Percentiles rank a stretch among this genome's conserved stretches.
Conservation (phyloP, 176 grass and related monocot genomes). For the Bolboschoenus planiculmis region DNA sequence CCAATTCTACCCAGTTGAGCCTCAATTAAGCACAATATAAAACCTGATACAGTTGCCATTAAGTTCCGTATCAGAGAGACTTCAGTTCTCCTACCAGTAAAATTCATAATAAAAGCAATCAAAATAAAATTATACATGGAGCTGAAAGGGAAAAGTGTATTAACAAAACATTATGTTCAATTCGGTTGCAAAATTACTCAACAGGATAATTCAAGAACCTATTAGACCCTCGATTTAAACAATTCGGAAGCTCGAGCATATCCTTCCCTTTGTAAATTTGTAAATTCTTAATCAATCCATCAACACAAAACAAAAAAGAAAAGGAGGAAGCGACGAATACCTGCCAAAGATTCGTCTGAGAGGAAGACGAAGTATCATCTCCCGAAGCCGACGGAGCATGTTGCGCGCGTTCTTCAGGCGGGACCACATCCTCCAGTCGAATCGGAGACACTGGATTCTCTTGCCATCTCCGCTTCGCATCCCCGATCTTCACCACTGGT, state of each 20-base stretch:
- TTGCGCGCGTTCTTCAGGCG: not conserved
- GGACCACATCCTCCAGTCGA: constrained; percentile 7
- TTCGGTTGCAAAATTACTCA: too few species aligned
- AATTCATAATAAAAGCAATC: not conserved
- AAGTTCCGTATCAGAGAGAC: not conserved
- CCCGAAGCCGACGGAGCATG: not conserved
- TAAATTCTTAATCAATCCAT: too few species aligned
- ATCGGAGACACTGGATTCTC: constrained; percentile 17
- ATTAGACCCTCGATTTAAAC: not conserved
- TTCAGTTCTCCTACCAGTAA: not conserved
- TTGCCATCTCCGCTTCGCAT: constrained; percentile 11
- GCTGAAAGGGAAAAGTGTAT: not conserved
- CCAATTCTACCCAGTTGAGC: not conserved
- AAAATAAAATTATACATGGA: not conserved
- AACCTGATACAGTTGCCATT: not conserved
- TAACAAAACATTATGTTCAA: too few species aligned
- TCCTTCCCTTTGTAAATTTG: not conserved
- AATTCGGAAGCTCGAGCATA: not conserved
- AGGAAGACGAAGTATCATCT: not conserved
- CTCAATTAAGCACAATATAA: not conserved
- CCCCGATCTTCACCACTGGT: constrained; percentile 3
- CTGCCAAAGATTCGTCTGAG: constrained; percentile 7
- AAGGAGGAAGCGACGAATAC: not conserved
- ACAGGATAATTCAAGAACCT: too few species aligned
- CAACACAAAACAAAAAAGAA: not conserved